phyloP scores from a whole-genome alignment of 176 grass and related monocot genomes.

The Musa schizocarpa region DNA sequence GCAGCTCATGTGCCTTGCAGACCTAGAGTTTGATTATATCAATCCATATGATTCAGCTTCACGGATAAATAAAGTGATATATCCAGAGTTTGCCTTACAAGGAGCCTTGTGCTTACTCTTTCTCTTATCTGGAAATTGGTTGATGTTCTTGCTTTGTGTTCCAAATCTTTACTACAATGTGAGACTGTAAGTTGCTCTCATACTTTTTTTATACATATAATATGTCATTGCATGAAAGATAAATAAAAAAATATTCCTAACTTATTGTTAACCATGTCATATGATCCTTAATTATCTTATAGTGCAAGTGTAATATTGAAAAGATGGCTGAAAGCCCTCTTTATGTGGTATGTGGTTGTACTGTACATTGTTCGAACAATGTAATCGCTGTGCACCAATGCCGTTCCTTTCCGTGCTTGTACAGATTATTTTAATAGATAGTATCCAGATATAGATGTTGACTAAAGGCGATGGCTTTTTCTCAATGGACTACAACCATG shows the following conservation, averaged over 20 bases:
- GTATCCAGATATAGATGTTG: too few relatives aligned
- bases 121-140: slow-evolving; percentile 81
- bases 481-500: too few relatives aligned
- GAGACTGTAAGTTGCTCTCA: slow-evolving; percentile 57
- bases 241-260: not conserved
- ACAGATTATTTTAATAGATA: too few relatives aligned
- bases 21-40: slow-evolving; percentile 98
- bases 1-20: slow-evolving; percentile 88
- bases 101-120: slow-evolving; percentile 56
- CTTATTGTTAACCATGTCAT: not conserved
- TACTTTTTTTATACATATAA: not conserved
- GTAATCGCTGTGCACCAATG: not conserved
- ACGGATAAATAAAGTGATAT: slow-evolving; percentile 85
- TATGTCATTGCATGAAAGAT: not conserved
- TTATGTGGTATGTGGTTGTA: not conserved
- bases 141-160: slow-evolving; percentile 69
- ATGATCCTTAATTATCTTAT: not conserved
- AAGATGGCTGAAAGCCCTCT: not conserved
- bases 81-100: slow-evolving; percentile 75
- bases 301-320: not conserved
- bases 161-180: slow-evolving; percentile 82
- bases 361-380: not conserved
- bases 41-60: slow-evolving; percentile 84
- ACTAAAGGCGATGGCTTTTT: too few relatives aligned
- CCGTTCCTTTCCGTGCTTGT: too few relatives aligned